Conservation (phyloP, 2,329 filamentous ascomycete genomes). For the Nectriaceae sp. region DNA sequence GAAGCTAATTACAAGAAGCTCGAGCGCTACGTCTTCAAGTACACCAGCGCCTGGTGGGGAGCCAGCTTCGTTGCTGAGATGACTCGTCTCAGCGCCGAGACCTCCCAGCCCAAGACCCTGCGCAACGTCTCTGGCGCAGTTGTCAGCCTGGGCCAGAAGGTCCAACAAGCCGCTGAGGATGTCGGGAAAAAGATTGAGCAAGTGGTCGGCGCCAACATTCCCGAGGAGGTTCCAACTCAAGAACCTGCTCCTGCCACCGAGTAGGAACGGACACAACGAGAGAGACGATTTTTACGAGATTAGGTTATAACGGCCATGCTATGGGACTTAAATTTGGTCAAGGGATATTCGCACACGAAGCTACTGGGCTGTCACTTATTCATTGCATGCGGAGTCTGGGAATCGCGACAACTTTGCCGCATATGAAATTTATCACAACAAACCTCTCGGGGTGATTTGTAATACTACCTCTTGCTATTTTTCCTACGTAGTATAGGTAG, state of each 20-base stretch:
- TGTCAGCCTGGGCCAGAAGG: constrained; percentile 32
- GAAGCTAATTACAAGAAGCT: constrained; percentile 87
- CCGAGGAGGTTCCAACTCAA: constrained; percentile 14
- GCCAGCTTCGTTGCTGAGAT: constrained; percentile 89
- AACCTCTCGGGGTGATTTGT: neutral
- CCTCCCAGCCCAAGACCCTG: constrained; percentile 41
- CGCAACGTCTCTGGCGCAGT: constrained; percentile 44
- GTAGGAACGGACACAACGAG: no score
- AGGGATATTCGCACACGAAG: neutral
- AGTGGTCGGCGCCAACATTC: neutral
- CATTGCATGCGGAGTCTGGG: neutral
- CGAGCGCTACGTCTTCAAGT: constrained; percentile 94
- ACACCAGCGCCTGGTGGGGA: constrained; percentile 97
- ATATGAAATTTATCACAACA: neutral
- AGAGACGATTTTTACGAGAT: constrained; percentile 13
- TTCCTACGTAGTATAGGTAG: neutral
- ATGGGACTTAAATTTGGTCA: neutral
- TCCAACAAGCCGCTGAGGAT: constrained; percentile 22
- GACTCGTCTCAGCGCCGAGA: constrained; percentile 49
- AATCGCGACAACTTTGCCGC: neutral
- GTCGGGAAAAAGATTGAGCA: constrained; percentile 25
- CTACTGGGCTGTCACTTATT: neutral
- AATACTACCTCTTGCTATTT: neutral
- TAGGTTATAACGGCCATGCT: constrained; percentile 12
- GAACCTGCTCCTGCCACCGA: no score